These are phyloP conservation scores for Russula earlei DNA, from an alignment of 768 basidiomycete genomes.

Conservation along the genomic window DNA sequence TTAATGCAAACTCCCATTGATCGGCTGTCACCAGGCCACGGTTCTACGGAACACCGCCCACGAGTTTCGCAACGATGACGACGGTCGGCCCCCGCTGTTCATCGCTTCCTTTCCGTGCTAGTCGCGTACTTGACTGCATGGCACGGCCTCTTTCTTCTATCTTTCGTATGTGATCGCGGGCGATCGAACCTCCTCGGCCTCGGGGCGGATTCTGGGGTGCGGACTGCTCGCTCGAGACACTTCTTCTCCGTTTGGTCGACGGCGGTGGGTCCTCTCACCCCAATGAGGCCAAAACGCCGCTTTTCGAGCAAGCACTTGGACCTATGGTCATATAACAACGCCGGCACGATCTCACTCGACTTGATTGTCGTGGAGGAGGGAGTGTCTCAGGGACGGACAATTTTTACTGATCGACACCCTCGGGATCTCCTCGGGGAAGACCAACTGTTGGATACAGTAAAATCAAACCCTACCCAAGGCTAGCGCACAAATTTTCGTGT, in stretches of 20 bases:
- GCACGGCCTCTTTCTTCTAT: not conserved
- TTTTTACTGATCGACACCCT: no score
- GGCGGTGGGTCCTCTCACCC: not conserved
- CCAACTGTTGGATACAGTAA: no score
- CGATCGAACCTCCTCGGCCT: not conserved
- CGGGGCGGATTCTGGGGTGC: not conserved
- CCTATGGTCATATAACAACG: no score
- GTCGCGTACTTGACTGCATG: no score
- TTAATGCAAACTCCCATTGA: not conserved
- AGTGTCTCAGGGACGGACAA: no score
- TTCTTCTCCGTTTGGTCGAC: not conserved
- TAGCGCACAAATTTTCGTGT: no score
- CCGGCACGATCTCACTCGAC: not conserved
- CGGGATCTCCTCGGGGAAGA: no score
- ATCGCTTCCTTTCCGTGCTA: conserved; percentile 43
- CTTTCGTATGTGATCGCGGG: no score
- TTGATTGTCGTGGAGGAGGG: no score
- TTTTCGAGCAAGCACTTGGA: no score
- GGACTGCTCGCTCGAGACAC: not conserved
- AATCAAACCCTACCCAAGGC: no score
- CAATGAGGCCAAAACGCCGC: no score
- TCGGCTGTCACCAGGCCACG: conserved; percentile 25
- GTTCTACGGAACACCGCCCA: conserved; percentile 28
- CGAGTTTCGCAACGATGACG: conserved; percentile 9
- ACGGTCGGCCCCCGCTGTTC: conserved; percentile 35